Evolutionary conservation across 2,329 filamentous ascomycete genomes (phyloP).

Genomic region (Pestalotiopsis sp.): DNA sequence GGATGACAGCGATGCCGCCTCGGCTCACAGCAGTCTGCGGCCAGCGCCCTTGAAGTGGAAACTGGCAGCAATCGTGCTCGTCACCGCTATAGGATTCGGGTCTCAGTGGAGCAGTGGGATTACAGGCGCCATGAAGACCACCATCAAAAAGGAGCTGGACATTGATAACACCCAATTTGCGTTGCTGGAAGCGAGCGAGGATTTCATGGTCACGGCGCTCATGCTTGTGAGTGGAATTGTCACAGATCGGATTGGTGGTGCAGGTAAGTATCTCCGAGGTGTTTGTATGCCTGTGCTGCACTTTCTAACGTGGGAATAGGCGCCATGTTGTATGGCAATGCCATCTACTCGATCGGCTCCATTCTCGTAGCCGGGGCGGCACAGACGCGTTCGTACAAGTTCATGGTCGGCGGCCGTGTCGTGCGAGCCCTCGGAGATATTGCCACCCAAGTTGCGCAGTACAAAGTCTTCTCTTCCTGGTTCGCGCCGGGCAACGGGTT

Average conservation of each 20-base stretch:
- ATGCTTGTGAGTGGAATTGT: conserved; percentile 58
- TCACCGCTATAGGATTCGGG: conserved; percentile 60
- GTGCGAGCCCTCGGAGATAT: conserved; percentile 64
- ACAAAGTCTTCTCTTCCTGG: conserved; percentile 68
- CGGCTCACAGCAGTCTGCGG: neutral
- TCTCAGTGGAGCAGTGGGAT: conserved; percentile 64
- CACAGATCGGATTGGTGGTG: conserved; percentile 62
- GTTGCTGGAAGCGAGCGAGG: conserved; percentile 60
- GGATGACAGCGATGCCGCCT: neutral
- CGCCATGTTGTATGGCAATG: conserved; percentile 63
- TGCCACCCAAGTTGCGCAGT: conserved; percentile 65
- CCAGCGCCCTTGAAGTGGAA: conserved; percentile 23
- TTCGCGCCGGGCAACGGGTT: conserved; percentile 65
- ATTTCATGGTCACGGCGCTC: conserved; percentile 63
- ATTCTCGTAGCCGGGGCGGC: conserved; percentile 62
- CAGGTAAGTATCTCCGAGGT: conserved; percentile 29
- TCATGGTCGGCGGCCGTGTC: conserved; percentile 62
- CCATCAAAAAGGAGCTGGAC: conserved; percentile 60
- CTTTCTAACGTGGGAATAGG: too few species aligned
- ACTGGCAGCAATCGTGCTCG: conserved; percentile 49
- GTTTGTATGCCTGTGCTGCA: too few species aligned
- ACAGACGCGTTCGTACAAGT: conserved; percentile 56
- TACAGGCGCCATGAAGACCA: conserved; percentile 63
- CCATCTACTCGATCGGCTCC: conserved; percentile 59
- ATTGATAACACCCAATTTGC: conserved; percentile 65